phyloP scores from a whole-genome alignment of 2,329 filamentous ascomycete genomes.

The Colletotrichum plurivorum region DNA sequence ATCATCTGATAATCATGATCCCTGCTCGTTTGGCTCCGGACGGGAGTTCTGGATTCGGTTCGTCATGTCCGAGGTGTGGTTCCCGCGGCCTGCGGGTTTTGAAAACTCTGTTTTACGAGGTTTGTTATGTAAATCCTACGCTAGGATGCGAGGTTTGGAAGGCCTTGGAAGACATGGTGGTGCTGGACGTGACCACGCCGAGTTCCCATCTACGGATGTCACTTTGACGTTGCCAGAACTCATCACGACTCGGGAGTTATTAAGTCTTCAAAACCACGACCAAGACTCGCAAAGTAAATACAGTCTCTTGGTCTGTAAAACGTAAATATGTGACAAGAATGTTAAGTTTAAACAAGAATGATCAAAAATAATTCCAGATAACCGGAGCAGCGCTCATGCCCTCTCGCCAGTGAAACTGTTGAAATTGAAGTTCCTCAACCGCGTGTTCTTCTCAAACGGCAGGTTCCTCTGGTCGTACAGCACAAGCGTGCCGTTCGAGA shows the following conservation, averaged over 20 bases:
- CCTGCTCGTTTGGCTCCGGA: constrained; percentile 12
- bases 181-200: no score
- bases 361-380: no score
- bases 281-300: no score
- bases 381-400: neutral
- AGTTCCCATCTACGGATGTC: no score
- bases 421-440: constrained; percentile 14
- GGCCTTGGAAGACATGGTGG: neutral
- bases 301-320: no score
- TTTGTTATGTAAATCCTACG: constrained; percentile 3
- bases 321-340: no score
- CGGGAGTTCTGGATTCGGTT: constrained; percentile 12
- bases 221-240: no score
- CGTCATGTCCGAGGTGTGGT: constrained; percentile 21
- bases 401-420: constrained; percentile 29
- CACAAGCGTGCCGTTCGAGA: constrained; percentile 33
- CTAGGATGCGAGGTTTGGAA: neutral
- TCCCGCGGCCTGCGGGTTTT: constrained; percentile 8
- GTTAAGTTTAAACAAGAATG: neutral
- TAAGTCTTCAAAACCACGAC: no score
- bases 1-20: constrained; percentile 44
- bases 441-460: constrained; percentile 31
- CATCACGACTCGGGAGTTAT: no score
- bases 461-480: constrained; percentile 25
- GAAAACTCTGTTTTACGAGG: constrained; percentile 20